These are phyloP conservation scores for Gentiana macrophylla DNA, from an alignment of 257 asterid genomes.

Conservation along the genomic window DNA sequence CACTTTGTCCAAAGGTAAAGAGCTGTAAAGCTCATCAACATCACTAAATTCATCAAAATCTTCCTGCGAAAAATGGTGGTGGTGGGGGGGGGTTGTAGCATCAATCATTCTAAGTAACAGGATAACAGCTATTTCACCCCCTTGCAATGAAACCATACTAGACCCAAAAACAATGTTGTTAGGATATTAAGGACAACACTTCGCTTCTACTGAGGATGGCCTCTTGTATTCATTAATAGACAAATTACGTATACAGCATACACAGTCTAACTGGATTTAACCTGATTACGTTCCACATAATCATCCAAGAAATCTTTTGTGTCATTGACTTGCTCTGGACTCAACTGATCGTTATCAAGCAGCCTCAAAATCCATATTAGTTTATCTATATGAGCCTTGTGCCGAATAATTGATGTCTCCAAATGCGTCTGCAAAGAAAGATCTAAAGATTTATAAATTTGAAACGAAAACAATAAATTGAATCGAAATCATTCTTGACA, in stretches of 20 bases:
- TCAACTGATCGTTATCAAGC: slow-evolving; percentile 92
- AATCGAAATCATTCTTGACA: no score
- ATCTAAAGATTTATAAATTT: background rate
- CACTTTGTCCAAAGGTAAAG: slow-evolving; percentile 96
- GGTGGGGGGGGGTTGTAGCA: no score
- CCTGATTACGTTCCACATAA: slow-evolving; percentile 99
- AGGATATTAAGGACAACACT: background rate
- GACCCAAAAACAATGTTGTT: background rate
- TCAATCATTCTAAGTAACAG: slow-evolving; percentile 7
- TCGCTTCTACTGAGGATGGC: background rate
- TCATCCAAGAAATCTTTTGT: slow-evolving; percentile 98
- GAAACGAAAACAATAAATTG: no score
- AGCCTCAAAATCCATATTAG: slow-evolving; percentile 88
- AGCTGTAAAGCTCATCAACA: slow-evolving; percentile 90
- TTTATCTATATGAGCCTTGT: slow-evolving; percentile 99
- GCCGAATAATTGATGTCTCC: slow-evolving; percentile 89
- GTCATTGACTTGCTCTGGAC: slow-evolving; percentile 97
- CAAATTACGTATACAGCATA: slow-evolving; percentile 1
- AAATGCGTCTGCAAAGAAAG: slow-evolving; percentile 55
- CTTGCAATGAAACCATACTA: background rate
- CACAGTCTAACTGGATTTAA: slow-evolving; percentile 7
- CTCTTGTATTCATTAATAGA: background rate
- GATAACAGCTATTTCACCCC: background rate
- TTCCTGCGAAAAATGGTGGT: slow-evolving; percentile 64
- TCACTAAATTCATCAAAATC: slow-evolving; percentile 93